Base-by-base conservation (phyloP, 2,329 filamentous ascomycete genomes). In the Didymella exigua region DNA sequence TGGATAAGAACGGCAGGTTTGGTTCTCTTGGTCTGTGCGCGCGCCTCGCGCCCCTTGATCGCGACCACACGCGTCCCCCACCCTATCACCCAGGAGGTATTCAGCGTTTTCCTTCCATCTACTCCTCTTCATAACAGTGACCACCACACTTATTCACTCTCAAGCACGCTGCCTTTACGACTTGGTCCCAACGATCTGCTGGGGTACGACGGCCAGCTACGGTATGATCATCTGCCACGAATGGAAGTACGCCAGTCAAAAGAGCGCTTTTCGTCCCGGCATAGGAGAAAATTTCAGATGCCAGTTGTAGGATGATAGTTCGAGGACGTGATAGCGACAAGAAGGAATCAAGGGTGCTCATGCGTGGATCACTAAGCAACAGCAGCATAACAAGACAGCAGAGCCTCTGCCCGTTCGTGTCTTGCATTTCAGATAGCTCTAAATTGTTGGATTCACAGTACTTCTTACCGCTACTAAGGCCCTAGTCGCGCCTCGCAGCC, bases 161-260 rank as follows among this genome's bases (percentile, higher is more conserved):
- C 16, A 14, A 29, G 1, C 11, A 49, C 43, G 38, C 16, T 30
- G 16, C 24, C 27, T 19, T 7, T 44, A 31, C 38, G 30, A 29
- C 13, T 50, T 29, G 65, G 63, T 11, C 47, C 63, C n/a, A 48
- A 46, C 24, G 55, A 57, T 19, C 29, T 66, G 1, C 49, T 74
- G 14, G 49, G 65, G 27, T 69, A 70, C 36, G 46, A 68, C 16
- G 33, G 33, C 59, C 0, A 45, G 29, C 9, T 62, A 70, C 53
- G 43, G 65, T 9, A 65, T 76, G 6, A 54, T 76, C 8, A 74
- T 76, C 31, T 76, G 73, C 62, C 65, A 67, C 30, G 56, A 70
- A 57, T 76, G 74, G 58, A 60, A 67, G 29, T 76, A 76, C 53
- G 74, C 74, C 13, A 70, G 76, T 48, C 74, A 76, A 54, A 75